These are phyloP conservation scores for Lentinula novae-zelandiae DNA, from an alignment of 1,284 basidiomycete genomes.

Conservation along the genomic window DNA sequence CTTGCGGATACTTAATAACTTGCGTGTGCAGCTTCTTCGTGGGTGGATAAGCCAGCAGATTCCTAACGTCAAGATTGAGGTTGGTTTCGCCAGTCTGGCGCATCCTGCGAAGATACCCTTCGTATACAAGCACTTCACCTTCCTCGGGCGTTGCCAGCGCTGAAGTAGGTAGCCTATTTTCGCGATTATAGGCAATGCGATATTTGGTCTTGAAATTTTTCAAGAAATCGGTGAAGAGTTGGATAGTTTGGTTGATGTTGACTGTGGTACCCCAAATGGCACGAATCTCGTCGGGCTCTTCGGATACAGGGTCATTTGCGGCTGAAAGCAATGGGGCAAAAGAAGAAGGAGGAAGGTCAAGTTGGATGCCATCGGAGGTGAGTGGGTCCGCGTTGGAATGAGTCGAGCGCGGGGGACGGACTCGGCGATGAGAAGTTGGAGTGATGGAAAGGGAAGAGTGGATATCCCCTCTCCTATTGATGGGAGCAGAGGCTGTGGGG, in stretches of 20 bases:
- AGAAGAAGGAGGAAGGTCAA: conserved; percentile 63
- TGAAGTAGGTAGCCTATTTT: conserved; percentile 53
- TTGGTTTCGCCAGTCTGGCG: conserved; percentile 88
- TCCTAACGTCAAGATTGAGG: conserved; percentile 87
- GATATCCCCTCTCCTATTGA: conserved; percentile 76
- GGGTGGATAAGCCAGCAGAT: conserved; percentile 87
- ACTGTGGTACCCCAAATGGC: conserved; percentile 98
- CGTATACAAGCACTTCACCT: conserved; percentile 73
- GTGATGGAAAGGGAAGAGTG: conserved; percentile 72
- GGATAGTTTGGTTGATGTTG: conserved; percentile 88
- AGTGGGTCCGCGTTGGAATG: conserved; percentile 31
- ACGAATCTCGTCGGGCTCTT: conserved; percentile 77
- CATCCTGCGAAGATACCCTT: conserved; percentile 83
- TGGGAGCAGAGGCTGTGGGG: conserved; percentile 36
- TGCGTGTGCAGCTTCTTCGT: conserved; percentile 79
- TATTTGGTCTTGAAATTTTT: conserved; percentile 95
- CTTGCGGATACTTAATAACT: conserved; percentile 91
- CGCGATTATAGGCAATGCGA: conserved; percentile 72
- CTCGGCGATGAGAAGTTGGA: conserved; percentile 42
- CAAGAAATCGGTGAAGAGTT: conserved; percentile 85
- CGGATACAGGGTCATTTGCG: conserved; percentile 51
- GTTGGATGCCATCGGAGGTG: conserved; percentile 53
- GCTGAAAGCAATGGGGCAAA: conserved; percentile 57
- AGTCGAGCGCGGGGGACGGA: conserved; percentile 19
- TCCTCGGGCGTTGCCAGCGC: conserved; percentile 60